Percentiles rank a stretch among this genome's conserved stretches.
These are phyloP conservation scores for Tardiomyces blankii DNA, from an alignment of 1,139 yeast species.

Conservation along the genomic window DNA sequence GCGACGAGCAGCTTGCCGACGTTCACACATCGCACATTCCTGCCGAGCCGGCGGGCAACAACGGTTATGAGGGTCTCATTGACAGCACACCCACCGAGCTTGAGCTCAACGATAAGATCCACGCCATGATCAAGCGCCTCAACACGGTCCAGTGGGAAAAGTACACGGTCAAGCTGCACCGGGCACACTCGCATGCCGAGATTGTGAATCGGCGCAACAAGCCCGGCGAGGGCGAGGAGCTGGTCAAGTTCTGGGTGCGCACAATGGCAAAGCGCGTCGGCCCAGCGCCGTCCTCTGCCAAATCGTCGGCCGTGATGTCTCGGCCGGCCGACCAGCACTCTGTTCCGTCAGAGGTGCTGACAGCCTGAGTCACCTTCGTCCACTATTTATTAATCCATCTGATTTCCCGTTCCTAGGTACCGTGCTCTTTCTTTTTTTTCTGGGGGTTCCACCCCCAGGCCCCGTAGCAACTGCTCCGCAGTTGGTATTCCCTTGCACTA, in stretches of 20 bases:
- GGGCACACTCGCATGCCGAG: conserved; percentile 18
- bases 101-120: conserved; percentile 4
- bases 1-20: neutral
- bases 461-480: too few species aligned
- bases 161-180: conserved; percentile 16
- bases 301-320: too few species aligned
- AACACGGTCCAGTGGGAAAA: conserved; percentile 23
- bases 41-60: conserved; percentile 1
- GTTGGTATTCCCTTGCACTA: too few species aligned
- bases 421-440: too few species aligned
- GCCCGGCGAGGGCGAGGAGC: conserved; percentile 22
- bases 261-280: neutral
- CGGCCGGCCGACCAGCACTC: too few species aligned
- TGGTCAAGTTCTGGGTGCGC: conserved; percentile 15
- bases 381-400: too few species aligned
- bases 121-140: conserved; percentile 9
- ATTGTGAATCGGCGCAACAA: conserved; percentile 22
- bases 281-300: neutral
- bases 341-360: too few species aligned
- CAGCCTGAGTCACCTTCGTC: too few species aligned
- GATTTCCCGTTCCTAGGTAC: too few species aligned
- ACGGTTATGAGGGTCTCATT: conserved; percentile 3
- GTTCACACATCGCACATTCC: neutral
- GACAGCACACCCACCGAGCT: conserved; percentile 4
- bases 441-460: too few species aligned